Percentiles rank a stretch among this genome's conserved stretches.
Conservation (phyloP, 345 rosid genomes). For the Eucalyptus marginata region DNA sequence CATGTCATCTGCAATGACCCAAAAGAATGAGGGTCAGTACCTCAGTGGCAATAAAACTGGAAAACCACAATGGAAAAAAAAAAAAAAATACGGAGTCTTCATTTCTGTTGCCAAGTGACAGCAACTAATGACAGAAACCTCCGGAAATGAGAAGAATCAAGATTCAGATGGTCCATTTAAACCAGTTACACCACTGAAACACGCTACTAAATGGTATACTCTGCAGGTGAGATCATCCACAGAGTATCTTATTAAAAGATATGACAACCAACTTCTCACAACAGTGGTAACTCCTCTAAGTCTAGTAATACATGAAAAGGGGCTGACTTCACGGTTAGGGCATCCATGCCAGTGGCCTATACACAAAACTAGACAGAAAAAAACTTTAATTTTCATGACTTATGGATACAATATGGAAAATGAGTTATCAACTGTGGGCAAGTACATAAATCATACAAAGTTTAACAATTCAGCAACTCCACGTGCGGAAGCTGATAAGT, state of each 20-base stretch:
- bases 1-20: conserved; percentile 70
- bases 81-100: background rate
- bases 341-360: background rate
- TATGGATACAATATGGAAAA: background rate
- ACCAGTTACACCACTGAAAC: background rate
- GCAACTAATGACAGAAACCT: background rate
- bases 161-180: background rate
- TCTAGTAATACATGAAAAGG: background rate
- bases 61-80: background rate
- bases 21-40: background rate
- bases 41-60: background rate
- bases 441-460: background rate
- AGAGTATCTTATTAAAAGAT: background rate
- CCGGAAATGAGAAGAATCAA: background rate
- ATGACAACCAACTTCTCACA: background rate
- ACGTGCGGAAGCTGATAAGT: background rate
- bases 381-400: background rate
- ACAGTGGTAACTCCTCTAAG: background rate
- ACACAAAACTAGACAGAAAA: background rate
- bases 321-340: background rate
- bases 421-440: background rate
- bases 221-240: background rate
- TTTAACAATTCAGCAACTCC: background rate
- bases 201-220: background rate
- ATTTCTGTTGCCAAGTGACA: background rate